These are phyloP conservation scores for Paspalum vaginatum DNA, from an alignment of 176 grass and related monocot genomes.

Conservation along the genomic window DNA sequence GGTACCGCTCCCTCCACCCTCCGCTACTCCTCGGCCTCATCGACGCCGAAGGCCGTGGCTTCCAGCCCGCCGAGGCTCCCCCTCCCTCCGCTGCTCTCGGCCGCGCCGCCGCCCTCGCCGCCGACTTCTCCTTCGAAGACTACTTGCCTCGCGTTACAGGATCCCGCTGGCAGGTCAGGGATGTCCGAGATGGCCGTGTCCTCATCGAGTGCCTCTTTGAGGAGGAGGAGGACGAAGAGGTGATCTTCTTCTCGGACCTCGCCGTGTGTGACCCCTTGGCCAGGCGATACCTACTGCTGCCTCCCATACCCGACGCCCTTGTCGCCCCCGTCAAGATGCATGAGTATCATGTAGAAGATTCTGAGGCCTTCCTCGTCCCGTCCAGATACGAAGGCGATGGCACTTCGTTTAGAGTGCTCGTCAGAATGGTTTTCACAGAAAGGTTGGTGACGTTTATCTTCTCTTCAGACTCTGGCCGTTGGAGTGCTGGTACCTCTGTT, in stretches of 20 bases:
- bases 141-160: neutral
- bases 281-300: neutral
- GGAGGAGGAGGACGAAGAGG: rapidly evolving
- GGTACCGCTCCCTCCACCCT: constrained; percentile 7
- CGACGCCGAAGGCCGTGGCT: neutral
- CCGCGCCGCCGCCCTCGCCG: neutral
- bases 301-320: too few species aligned
- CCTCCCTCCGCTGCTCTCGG: neutral
- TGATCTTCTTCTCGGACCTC: neutral
- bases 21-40: constrained; percentile 8
- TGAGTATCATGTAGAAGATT: rapidly evolving
- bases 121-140: neutral
- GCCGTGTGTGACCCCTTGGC: constrained; percentile 30
- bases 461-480: neutral
- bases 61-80: neutral
- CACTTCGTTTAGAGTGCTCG: neutral
- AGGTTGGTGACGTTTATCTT: neutral
- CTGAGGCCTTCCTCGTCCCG: neutral
- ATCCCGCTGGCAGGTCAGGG: neutral
- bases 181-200: neutral
- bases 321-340: neutral
- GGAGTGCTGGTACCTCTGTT: neutral
- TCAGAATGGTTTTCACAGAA: rapidly evolving
- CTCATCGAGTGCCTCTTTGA: neutral
- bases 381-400: neutral